Percentiles rank a stretch among this genome's conserved stretches.
phyloP scores from a whole-genome alignment of 2,329 filamentous ascomycete species.

The Botrytis deweyae region DNA sequence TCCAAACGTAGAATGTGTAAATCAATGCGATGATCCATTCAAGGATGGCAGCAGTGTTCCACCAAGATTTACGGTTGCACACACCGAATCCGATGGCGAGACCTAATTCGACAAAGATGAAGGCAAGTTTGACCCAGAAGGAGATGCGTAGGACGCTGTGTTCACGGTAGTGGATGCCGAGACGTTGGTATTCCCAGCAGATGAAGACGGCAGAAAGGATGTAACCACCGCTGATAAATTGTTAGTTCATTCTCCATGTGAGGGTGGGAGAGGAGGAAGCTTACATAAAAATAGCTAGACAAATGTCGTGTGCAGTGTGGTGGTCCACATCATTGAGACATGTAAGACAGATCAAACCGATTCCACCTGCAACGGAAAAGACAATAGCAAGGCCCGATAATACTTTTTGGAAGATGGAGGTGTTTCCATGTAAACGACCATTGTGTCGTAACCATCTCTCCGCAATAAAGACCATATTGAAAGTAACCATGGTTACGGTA shows the following conservation, averaged over 20 bases:
- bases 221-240: conserved; percentile 59
- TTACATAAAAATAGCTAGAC: conserved; percentile 68
- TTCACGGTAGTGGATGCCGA: conserved; percentile 76
- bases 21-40: conserved; percentile 80
- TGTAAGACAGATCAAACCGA: conserved; percentile 75
- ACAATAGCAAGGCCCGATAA: conserved; percentile 61
- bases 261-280: neutral
- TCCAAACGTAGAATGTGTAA: conserved; percentile 84
- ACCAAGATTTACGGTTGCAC: conserved; percentile 48
- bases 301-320: conserved; percentile 65
- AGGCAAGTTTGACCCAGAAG: conserved; percentile 84
- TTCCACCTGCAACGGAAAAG: conserved; percentile 70
- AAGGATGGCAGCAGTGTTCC: conserved; percentile 71
- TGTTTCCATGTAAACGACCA: conserved; percentile 74
- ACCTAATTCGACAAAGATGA: conserved; percentile 76
- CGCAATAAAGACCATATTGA: conserved; percentile 74
- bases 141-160: conserved; percentile 71
- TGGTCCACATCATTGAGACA: conserved; percentile 77
- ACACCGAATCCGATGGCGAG: conserved; percentile 73
- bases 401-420: conserved; percentile 58
- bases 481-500: conserved; percentile 68
- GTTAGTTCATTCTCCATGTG: neutral
- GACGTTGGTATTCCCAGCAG: conserved; percentile 84
- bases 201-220: conserved; percentile 82
- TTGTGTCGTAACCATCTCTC: conserved; percentile 84